These are phyloP conservation scores for Pseudocercospora pini-densiflorae DNA, from an alignment of 2,329 filamentous ascomycete species.

Conservation along the genomic window DNA sequence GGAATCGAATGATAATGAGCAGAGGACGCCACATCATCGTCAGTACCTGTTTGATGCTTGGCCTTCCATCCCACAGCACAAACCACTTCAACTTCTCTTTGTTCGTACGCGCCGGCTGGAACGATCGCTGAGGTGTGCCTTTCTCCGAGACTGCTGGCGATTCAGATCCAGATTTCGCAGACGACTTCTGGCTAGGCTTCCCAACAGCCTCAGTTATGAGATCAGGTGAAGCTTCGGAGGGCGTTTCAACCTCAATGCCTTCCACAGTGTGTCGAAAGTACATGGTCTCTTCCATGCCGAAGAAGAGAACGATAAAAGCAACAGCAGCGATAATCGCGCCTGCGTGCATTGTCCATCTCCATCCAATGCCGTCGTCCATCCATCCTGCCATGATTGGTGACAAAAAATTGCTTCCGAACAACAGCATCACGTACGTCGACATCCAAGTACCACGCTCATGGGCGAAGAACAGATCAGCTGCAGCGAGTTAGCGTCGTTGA, in stretches of 20 bases:
- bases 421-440: constrained; percentile 34
- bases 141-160: background rate
- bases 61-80: constrained; percentile 23
- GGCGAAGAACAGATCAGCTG: constrained; percentile 36
- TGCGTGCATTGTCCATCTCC: constrained; percentile 57
- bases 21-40: constrained; percentile 29
- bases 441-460: constrained; percentile 39
- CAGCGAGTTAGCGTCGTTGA: background rate
- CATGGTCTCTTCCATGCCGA: constrained; percentile 65
- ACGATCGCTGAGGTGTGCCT: background rate
- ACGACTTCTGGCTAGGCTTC: constrained; percentile 1
- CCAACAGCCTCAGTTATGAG: background rate
- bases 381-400: constrained; percentile 55
- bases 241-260: constrained; percentile 14
- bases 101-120: background rate
- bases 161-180: background rate
- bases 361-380: constrained; percentile 53
- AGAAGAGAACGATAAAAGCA: constrained; percentile 57
- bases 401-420: constrained; percentile 31
- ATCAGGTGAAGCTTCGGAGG: background rate
- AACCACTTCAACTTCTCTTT: constrained; percentile 22
- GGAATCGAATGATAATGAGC: constrained; percentile 41
- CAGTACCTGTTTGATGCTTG: constrained; percentile 31
- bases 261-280: constrained; percentile 40
- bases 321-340: constrained; percentile 57